These are phyloP conservation scores for Cynara cardunculus DNA, from an alignment of 129 eudicot species.

Conservation along the genomic window DNA sequence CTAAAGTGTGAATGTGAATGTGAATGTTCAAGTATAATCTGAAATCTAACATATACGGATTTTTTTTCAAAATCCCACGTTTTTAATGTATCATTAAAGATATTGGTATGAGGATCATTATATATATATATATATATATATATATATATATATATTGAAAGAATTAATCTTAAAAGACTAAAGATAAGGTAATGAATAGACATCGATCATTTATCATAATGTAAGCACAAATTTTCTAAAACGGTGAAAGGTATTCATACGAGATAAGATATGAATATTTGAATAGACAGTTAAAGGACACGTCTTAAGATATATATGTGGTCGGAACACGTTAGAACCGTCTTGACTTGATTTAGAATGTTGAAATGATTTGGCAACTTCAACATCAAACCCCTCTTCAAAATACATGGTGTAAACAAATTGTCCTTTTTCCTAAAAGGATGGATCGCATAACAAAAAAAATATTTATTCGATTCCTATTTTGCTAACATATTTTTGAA, in stretches of 20 bases:
- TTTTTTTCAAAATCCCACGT: not conserved
- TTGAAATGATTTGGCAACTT: not conserved
- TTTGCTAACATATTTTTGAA: not conserved
- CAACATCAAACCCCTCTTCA: not conserved
- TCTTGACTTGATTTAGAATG: not conserved
- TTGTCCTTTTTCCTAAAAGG: not conserved
- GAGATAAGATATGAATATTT: not conserved
- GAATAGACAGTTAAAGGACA: not conserved
- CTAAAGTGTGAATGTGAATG: no score
- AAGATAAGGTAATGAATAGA: not conserved
- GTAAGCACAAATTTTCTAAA: not conserved
- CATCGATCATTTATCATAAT: not conserved
- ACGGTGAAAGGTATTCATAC: not conserved
- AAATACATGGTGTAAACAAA: not conserved
- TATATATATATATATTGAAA: no score
- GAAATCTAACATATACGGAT: not conserved
- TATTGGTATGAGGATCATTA: not conserved
- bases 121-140: no score
- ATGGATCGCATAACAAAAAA: not conserved
- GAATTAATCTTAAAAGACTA: not conserved
- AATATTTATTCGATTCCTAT: not conserved
- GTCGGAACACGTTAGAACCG: not conserved
- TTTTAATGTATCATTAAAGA: no score
- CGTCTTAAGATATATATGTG: not conserved
- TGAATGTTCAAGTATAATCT: not conserved